phyloP scores from a whole-genome alignment of 139 green algal genomes.

The Closterium sp. region DNA sequence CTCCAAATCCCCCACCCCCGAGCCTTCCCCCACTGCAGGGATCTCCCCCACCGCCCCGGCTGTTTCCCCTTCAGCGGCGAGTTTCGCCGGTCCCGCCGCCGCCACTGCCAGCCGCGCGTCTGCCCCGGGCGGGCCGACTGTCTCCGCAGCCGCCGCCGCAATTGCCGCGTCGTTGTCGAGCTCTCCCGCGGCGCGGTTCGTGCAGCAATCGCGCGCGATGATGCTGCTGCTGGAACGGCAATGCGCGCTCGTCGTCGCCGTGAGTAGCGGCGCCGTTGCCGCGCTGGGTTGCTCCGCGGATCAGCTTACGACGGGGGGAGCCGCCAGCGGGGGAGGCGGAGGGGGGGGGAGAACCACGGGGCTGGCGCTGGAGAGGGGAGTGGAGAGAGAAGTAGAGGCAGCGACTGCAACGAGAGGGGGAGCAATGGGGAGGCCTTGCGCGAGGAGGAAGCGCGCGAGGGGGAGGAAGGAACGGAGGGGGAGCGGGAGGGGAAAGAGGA shows the following conservation, averaged over 20 bases:
- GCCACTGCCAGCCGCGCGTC: neutral
- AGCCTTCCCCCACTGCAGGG: neutral
- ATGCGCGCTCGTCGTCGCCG: neutral
- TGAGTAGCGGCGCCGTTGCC: neutral
- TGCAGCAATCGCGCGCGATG: neutral
- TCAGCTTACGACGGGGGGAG: neutral
- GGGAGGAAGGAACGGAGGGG: neutral
- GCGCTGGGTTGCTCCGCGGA: neutral
- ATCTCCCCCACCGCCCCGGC: neutral
- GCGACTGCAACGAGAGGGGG: neutral
- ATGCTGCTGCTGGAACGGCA: neutral
- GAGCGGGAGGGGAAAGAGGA: neutral
- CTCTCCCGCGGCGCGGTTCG: neutral
- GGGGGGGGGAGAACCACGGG: neutral
- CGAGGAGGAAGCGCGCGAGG: neutral
- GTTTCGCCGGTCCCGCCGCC: neutral
- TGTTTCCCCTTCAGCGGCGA: neutral
- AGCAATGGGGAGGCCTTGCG: neutral
- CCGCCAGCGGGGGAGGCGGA: neutral
- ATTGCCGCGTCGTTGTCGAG: neutral
- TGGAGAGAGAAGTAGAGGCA: neutral
- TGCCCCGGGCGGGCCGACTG: too few species aligned
- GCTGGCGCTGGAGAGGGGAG: neutral
- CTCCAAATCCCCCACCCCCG: neutral
- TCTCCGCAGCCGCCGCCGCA: too few species aligned